These are phyloP conservation scores for Podospora tetraspora DNA, from an alignment of 495 filamentous ascomycete genomes.

Conservation along the genomic window DNA sequence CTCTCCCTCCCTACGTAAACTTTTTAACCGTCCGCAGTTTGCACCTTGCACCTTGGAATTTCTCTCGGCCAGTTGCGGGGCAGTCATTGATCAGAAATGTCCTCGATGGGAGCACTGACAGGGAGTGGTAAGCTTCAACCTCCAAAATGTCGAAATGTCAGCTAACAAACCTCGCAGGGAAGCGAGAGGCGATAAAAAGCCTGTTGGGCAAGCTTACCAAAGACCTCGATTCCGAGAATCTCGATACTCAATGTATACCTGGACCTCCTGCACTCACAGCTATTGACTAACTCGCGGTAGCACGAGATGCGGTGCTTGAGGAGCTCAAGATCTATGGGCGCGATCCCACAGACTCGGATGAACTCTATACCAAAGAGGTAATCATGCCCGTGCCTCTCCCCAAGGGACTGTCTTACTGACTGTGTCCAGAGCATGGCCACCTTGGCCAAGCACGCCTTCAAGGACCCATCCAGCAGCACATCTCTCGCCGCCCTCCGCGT, in stretches of 20 bases:
- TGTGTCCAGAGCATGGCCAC: conserved; percentile 62
- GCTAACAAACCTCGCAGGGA: conserved; percentile 43
- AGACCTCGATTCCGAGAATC: conserved; percentile 50
- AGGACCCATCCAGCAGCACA: conserved; percentile 50
- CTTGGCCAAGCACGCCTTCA: conserved; percentile 67
- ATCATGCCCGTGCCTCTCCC: not conserved
- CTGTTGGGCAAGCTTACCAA: conserved; percentile 53
- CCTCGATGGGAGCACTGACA: conserved; percentile 14
- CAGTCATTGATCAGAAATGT: not conserved
- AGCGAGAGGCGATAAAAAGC: conserved; percentile 56
- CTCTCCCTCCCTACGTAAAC: not conserved
- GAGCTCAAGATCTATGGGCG: conserved; percentile 76
- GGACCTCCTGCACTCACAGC: no score
- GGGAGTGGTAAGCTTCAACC: conserved; percentile 15
- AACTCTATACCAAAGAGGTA: conserved; percentile 76
- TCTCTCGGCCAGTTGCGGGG: not conserved
- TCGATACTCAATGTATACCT: conserved; percentile 56
- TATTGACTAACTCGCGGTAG: conserved; percentile 44
- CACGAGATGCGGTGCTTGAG: conserved; percentile 58
- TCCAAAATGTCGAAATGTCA: not conserved
- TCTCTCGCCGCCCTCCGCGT: conserved; percentile 77
- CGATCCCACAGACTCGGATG: conserved; percentile 61
- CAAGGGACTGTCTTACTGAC: not conserved
- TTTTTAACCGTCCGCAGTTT: not conserved
- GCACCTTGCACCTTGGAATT: not conserved